phyloP scores from a whole-genome alignment of 768 basidiomycete species.

The Symmetrospora coprosmae region DNA sequence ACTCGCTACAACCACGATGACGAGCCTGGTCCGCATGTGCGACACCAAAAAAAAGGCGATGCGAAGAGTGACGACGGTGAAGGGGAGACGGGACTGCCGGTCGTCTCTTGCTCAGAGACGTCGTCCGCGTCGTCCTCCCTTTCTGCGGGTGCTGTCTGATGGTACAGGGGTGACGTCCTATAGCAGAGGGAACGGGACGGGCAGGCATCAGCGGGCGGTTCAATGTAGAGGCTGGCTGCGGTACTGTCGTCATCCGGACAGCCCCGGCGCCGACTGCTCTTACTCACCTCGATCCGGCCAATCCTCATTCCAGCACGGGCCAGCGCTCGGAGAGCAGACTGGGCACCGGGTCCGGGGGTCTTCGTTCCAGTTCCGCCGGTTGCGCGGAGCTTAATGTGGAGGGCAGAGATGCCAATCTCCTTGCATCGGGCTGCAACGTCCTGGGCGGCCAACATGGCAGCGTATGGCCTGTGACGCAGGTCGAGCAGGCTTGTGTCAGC shows the following conservation, averaged over 20 bases:
- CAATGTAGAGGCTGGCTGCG: neutral
- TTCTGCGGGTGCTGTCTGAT: constrained; percentile 90
- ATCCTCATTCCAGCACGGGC: constrained; percentile 97
- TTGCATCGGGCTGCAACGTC: constrained; percentile 91
- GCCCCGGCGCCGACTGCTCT: neutral
- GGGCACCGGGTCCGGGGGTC: constrained; percentile 96
- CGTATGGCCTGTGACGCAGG: constrained; percentile 27
- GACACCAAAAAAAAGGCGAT: too few species aligned
- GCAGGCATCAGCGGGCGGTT: neutral
- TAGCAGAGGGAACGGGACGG: neutral
- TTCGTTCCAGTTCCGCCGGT: constrained; percentile 97
- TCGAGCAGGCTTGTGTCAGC: neutral
- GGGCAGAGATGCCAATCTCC: constrained; percentile 94
- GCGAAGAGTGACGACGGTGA: too few species aligned
- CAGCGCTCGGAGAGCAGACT: constrained; percentile 91
- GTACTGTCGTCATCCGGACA: neutral
- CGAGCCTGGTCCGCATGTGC: too few species aligned
- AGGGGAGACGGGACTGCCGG: too few species aligned
- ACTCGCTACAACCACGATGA: too few species aligned
- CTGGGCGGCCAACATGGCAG: constrained; percentile 56
- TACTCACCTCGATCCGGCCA: constrained; percentile 63
- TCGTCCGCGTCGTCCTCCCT: constrained; percentile 43
- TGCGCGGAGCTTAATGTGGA: constrained; percentile 97
- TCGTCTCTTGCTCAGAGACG: too few species aligned
- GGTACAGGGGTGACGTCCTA: constrained; percentile 89